Evolutionary conservation across 768 basidiomycete genomes (phyloP), one percentile per base, ranked within the genome.

Genomic region (Termitomyces sp.): DNA sequence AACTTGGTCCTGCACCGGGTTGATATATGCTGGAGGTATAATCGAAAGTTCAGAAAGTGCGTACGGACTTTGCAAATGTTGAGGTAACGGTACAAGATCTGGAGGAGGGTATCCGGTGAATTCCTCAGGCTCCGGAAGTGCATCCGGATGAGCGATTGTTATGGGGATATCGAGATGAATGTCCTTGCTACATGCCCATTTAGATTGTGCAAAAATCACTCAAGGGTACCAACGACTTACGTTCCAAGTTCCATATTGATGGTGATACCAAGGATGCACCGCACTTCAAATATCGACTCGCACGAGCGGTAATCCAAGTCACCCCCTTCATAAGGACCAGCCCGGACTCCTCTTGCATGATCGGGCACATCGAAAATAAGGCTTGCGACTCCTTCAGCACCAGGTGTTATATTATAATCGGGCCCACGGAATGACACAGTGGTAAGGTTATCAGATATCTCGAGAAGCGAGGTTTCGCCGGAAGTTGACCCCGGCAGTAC

Each of bases 351-450:
- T 56, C 86, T 77, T 0, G 89, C 84, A 59, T 77, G 71, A 50
- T 73, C 77, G 5, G 91, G 91, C n/a, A 92, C 83, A 68, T 93
- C 87, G 62, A 94, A 86, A 12, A 91, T 88, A 12, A 94, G 79
- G 65, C 82, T 84, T 1, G 91, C 91, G 2, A 92, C 80, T 23
- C 91, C 91, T 66, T 93, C 91, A 3, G 78, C 79, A 18, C 88
- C 89, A 0, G 89, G 88, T 8, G 79, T 79, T 33, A 92, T 83
- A 35, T 82, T 81, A 63, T 92, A 93, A 65, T 93, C 91, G 32
- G 81, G 78, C 3, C 89, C 89, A 41, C 82, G 82, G 70, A 88
- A 94, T 12, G 86, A 80, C 18, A 92, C 84, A 12, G 81, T 83
- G 2, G 83, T 80, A 30, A 89, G 72, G 0, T 84, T 82, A 67